Percentiles rank a stretch among this genome's conserved stretches.
Evolutionary conservation across 2,329 filamentous ascomycete species (phyloP).

Genomic region (Pseudofabraea citricarpa): DNA sequence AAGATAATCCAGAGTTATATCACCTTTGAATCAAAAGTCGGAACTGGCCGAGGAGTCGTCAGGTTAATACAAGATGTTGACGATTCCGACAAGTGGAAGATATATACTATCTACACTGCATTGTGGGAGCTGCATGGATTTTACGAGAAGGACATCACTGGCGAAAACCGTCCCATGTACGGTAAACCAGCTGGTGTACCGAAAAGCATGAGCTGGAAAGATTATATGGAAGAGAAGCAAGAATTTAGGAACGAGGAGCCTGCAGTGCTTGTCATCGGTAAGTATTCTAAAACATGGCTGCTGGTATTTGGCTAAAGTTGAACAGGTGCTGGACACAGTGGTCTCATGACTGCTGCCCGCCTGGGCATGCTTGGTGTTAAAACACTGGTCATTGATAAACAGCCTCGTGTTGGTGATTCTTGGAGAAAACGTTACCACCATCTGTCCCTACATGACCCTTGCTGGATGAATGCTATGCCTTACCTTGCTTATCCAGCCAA

Average conservation of each 20-base stretch:
- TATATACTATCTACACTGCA: slow-evolving; percentile 56
- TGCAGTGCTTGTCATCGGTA: slow-evolving; percentile 54
- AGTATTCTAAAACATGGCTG: slow-evolving; percentile 9
- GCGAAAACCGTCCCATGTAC: slow-evolving; percentile 43
- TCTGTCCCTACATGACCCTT: slow-evolving; percentile 63
- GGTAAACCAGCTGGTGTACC: slow-evolving; percentile 45
- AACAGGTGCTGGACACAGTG: slow-evolving; percentile 53
- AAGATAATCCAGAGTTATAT: slow-evolving; percentile 46
- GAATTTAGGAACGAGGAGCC: slow-evolving; percentile 40
- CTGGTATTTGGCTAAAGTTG: neutral
- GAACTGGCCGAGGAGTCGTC: slow-evolving; percentile 41
- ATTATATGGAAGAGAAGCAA: slow-evolving; percentile 41
- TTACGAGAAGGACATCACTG: slow-evolving; percentile 45
- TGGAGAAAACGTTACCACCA: slow-evolving; percentile 59
- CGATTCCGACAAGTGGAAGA: slow-evolving; percentile 44
- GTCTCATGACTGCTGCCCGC: slow-evolving; percentile 50
- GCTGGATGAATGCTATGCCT: slow-evolving; percentile 52
- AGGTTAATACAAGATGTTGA: slow-evolving; percentile 45
- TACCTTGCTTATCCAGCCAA: slow-evolving; percentile 56
- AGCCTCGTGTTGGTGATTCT: slow-evolving; percentile 53
- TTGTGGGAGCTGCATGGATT: slow-evolving; percentile 46
- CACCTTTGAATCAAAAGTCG: slow-evolving; percentile 41
- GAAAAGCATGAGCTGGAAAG: slow-evolving; percentile 53
- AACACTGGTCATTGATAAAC: slow-evolving; percentile 50
- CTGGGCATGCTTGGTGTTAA: slow-evolving; percentile 52